These are phyloP conservation scores for Pseudogymnoascus sp. DNA, from an alignment of 2,329 filamentous ascomycete genomes.

Conservation along the genomic window DNA sequence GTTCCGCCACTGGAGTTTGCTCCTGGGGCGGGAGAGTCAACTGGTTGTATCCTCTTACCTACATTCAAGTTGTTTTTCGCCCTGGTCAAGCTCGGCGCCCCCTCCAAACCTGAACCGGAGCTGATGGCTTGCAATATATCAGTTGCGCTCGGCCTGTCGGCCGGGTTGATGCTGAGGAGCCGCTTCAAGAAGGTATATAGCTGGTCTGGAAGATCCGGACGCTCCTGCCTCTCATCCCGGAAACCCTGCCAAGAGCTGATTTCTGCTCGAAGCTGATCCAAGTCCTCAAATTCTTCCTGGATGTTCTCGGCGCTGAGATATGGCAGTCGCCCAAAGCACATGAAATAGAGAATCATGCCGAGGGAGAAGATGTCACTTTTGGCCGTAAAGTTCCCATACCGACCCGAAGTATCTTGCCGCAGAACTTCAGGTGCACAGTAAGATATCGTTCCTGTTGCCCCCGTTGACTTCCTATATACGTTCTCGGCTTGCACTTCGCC, in stretches of 20 bases:
- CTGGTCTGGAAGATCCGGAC: constrained; percentile 76
- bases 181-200: constrained; percentile 79
- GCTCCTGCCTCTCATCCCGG: constrained; percentile 63
- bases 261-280: constrained; percentile 76
- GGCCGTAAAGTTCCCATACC: constrained; percentile 86
- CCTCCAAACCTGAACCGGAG: constrained; percentile 11
- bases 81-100: background rate
- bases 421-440: constrained; percentile 96
- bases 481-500: constrained; percentile 90
- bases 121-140: constrained; percentile 58
- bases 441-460: constrained; percentile 90
- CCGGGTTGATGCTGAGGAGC: constrained; percentile 70
- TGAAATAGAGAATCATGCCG: constrained; percentile 97
- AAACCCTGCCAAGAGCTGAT: constrained; percentile 86
- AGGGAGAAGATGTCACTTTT: constrained; percentile 98
- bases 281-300: constrained; percentile 85
- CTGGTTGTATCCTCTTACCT: constrained; percentile 25
- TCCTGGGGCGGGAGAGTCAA: constrained; percentile 26
- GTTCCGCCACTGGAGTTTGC: constrained; percentile 22
- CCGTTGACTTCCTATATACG: constrained; percentile 75
- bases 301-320: constrained; percentile 78
- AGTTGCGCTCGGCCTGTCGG: constrained; percentile 71
- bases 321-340: constrained; percentile 87
- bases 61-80: background rate
- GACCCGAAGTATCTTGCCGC: constrained; percentile 49